Evolutionary conservation across 1,284 basidiomycete genomes (phyloP), one percentile per base, ranked within the genome.

Genomic region (Leccinum fuscescens): DNA sequence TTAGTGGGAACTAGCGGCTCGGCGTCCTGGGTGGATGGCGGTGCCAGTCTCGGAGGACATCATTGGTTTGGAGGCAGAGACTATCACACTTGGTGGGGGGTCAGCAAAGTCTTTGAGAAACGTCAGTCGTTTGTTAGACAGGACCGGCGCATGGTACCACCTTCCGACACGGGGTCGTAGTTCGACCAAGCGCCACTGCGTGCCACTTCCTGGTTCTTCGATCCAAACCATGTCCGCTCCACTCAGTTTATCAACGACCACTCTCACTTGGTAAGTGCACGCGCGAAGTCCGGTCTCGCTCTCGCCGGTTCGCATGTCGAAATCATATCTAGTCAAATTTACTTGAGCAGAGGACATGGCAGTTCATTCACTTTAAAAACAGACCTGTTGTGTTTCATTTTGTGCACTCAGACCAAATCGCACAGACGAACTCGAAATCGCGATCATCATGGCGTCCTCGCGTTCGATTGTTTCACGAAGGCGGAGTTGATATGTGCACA

Each of bases 181-280:
- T 44, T 55, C 54, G 24, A 55, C 54, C 42, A 46, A 29, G 11
- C 42, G 27, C 54, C 54, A 55, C n/a, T 46, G n/a, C n/a, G 54
- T 33, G 20, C 58, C 58, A 15, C 55, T 3, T 3, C 39, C 35
- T 29, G 0, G 82, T 77, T 67, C 51, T 39, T 90, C 83, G 29
- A 92, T 79, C 78, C 83, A 90, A 0, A 93, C 84, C 35, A 79
- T 77, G 39, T 83, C 80, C 3, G 75, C 72, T 0, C 77, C 79
- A 55, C 78, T 77, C 7, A 71, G 66, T 6, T 72, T 7, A 62
- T 80, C 77, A 2, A 64, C 64, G 37, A 77, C 76, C 0, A 91
- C 77, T 37, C 86, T 76, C 1, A 94, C 87, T 4, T 77, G 69
- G 72, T 90, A 95, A 0, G 90, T 90, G 68, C 29, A 29, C 29